Conservation (phyloP, 2,329 filamentous ascomycete species). For the Laburnicola sp. region DNA sequence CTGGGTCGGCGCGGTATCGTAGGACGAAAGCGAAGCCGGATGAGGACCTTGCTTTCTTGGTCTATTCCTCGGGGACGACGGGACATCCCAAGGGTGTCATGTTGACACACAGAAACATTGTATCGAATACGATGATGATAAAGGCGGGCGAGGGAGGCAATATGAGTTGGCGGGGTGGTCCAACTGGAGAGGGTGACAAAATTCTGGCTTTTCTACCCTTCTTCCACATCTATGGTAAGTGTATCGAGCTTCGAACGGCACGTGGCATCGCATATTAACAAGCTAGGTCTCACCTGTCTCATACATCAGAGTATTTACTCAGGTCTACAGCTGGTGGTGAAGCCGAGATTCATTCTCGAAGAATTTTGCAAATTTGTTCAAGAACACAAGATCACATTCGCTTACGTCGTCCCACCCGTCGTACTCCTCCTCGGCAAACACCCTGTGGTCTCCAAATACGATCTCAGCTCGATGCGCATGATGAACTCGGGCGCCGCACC, state of each 20-base stretch:
- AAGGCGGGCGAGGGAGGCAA: slow-evolving; percentile 51
- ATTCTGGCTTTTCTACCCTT: slow-evolving; percentile 82
- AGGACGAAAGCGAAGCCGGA: slow-evolving; percentile 66
- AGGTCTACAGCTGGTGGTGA: slow-evolving; percentile 69
- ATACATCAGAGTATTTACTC: slow-evolving; percentile 69
- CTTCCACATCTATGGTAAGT: slow-evolving; percentile 83
- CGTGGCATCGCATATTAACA: background rate
- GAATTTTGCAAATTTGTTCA: slow-evolving; percentile 78
- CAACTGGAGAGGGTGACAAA: slow-evolving; percentile 67
- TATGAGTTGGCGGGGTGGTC: slow-evolving; percentile 61
- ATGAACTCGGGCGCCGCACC: slow-evolving; percentile 88
- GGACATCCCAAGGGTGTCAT: slow-evolving; percentile 90
- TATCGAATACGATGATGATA: slow-evolving; percentile 65
- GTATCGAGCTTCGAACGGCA: background rate
- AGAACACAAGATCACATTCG: slow-evolving; percentile 72
- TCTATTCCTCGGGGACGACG: slow-evolving; percentile 89
- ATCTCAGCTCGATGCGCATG: slow-evolving; percentile 77
- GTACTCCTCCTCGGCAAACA: slow-evolving; percentile 79
- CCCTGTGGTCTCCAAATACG: slow-evolving; percentile 76
- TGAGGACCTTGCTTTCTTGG: slow-evolving; percentile 78
- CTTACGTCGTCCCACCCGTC: slow-evolving; percentile 83
- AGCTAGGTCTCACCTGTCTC: slow-evolving; percentile 67
- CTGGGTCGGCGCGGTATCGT: slow-evolving; percentile 61
- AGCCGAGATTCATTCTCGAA: slow-evolving; percentile 80
- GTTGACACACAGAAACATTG: slow-evolving; percentile 80